Conservation (phyloP, 2,329 filamentous ascomycete genomes). For the Colletotrichum shisoi region DNA sequence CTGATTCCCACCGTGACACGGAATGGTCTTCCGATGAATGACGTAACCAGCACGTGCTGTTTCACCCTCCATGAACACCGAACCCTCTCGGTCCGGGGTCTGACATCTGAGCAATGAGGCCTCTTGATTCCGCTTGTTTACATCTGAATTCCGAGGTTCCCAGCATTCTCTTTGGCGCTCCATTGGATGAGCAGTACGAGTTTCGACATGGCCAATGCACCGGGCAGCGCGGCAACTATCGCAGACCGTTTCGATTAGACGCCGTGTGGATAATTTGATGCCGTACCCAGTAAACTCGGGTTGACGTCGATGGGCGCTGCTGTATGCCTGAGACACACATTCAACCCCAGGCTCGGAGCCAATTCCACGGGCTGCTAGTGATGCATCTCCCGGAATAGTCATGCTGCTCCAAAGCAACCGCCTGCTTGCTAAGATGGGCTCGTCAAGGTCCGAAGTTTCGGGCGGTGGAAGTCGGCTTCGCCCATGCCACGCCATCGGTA, state of each 20-base stretch:
- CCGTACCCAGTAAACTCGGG: background rate
- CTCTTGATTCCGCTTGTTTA: too few species aligned
- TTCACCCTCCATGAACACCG: slow-evolving; percentile 16
- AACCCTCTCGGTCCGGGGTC: slow-evolving; percentile 19
- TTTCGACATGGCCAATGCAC: background rate
- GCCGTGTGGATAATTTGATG: background rate
- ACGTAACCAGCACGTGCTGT: slow-evolving; percentile 36
- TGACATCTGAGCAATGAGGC: background rate
- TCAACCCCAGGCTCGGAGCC: too few species aligned
- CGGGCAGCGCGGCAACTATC: background rate
- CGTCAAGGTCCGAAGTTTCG: background rate
- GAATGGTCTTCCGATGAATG: slow-evolving; percentile 15
- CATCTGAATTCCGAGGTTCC: too few species aligned
- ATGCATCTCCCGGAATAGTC: background rate
- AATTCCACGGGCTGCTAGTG: background rate
- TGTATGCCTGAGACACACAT: slow-evolving; percentile 3
- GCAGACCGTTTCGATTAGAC: background rate
- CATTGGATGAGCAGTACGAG: too few species aligned
- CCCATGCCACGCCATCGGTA: background rate
- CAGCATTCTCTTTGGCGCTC: too few species aligned
- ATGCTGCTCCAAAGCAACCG: background rate
- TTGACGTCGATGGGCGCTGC: background rate
- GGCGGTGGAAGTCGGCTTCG: background rate
- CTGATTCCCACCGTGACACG: slow-evolving; percentile 19
- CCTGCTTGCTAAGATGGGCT: background rate